phyloP scores from a whole-genome alignment of 2,329 filamentous ascomycete species.

The Colletotrichum orchidophilum region DNA sequence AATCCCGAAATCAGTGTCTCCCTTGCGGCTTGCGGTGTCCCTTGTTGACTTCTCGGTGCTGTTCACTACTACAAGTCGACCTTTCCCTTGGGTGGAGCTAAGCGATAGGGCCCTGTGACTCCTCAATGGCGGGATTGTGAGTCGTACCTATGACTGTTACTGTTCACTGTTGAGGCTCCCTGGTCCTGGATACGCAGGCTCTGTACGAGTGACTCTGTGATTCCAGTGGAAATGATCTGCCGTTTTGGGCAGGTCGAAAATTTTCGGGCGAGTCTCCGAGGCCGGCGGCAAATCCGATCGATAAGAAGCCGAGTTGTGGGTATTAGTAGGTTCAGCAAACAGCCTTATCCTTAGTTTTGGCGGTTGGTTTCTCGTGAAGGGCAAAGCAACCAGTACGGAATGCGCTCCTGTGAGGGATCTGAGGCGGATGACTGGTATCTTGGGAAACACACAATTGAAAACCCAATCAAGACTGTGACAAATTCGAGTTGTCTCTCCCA shows the following conservation, averaged over 20 bases:
- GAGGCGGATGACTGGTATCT: neutral
- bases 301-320: constrained; percentile 21
- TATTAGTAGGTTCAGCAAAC: constrained; percentile 8
- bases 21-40: neutral
- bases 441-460: neutral
- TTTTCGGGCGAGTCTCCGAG: constrained; percentile 22
- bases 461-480: neutral
- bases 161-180: constrained; percentile 7
- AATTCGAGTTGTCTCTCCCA: neutral
- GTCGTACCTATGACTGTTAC: constrained; percentile 17
- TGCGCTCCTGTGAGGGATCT: neutral
- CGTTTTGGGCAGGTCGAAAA: constrained; percentile 15
- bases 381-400: neutral
- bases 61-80: constrained; percentile 4
- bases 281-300: constrained; percentile 23
- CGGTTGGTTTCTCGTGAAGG: neutral
- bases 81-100: constrained; percentile 13
- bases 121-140: constrained; percentile 11
- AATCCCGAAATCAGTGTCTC: constrained; percentile 4
- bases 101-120: constrained; percentile 25
- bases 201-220: constrained; percentile 11
- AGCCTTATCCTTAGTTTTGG: neutral
- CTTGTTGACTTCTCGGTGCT: neutral
- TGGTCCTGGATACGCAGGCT: constrained; percentile 24
- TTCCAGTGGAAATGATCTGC: constrained; percentile 17